Percentiles rank a stretch among this genome's conserved stretches.
Conservation (phyloP, 139 green algal genomes). For the Gonium pectorale region DNA sequence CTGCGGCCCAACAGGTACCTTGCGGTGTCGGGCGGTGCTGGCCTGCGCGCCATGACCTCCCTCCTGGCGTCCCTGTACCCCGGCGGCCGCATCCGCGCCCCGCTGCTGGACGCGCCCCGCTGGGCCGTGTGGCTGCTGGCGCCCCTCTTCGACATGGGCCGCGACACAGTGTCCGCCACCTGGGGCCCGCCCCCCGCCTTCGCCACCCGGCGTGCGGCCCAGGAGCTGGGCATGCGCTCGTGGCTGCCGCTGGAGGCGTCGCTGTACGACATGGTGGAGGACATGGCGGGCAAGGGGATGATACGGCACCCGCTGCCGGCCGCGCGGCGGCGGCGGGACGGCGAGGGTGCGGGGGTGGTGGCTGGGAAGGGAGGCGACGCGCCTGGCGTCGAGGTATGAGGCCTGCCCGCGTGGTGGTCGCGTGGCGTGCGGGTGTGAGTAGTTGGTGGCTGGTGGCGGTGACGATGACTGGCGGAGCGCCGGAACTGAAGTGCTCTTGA, state of each 20-base stretch:
- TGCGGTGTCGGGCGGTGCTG: background rate
- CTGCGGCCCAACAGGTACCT: too few species aligned
- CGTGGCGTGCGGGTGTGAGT: too few species aligned
- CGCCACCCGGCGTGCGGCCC: background rate
- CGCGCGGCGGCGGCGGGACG: background rate
- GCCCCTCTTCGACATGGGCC: background rate
- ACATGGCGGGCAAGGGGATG: conserved; percentile 22
- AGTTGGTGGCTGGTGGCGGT: too few species aligned
- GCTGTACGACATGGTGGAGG: conserved; percentile 38
- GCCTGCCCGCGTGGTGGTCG: too few species aligned
- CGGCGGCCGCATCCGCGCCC: background rate
- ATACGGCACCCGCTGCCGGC: conserved; percentile 7
- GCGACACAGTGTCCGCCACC: background rate
- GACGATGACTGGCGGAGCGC: too few species aligned
- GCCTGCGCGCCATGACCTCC: conserved; percentile 2
- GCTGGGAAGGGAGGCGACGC: background rate
- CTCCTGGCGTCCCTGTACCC: conserved; percentile 14
- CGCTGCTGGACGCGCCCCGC: background rate
- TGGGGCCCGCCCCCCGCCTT: conserved; percentile 2
- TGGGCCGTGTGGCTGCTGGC: background rate
- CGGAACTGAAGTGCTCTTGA: too few species aligned
- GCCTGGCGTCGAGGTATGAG: too few species aligned
- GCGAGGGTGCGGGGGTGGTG: too few species aligned
- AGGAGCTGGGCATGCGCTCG: background rate
- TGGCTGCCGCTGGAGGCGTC: conserved; percentile 23